Evolutionary conservation across 2,329 filamentous ascomycete species (phyloP).

Genomic region (Amylocarpus encephaloides): DNA sequence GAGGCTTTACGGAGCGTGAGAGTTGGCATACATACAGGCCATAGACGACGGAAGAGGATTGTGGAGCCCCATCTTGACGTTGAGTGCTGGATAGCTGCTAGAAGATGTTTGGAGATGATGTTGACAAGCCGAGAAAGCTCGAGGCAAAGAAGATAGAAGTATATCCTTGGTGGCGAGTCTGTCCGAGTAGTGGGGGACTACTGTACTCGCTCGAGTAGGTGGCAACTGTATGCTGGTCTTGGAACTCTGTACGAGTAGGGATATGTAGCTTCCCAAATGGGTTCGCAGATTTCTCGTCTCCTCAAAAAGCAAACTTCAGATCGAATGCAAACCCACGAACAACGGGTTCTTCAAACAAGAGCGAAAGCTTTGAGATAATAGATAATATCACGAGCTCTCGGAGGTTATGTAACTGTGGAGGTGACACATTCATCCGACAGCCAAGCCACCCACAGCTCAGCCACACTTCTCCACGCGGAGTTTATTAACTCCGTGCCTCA

Average conservation of each 20-base stretch:
- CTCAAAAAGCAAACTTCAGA: too few relatives aligned
- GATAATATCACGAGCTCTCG: too few relatives aligned
- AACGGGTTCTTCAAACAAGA: too few relatives aligned
- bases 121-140: background rate
- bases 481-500: background rate
- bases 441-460: background rate
- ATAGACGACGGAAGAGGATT: constrained; percentile 62
- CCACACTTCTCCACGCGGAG: background rate
- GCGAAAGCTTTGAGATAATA: too few relatives aligned
- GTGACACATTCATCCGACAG: background rate
- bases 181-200: too few relatives aligned
- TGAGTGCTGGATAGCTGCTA: background rate
- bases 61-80: constrained; percentile 51
- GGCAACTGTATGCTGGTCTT: too few relatives aligned
- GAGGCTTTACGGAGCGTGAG: constrained; percentile 16
- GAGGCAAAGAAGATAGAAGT: background rate
- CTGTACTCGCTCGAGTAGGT: too few relatives aligned
- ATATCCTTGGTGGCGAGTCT: too few relatives aligned
- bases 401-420: background rate
- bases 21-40: constrained; percentile 50
- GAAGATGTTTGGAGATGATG: background rate
- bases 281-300: too few relatives aligned
- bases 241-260: too few relatives aligned
- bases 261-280: too few relatives aligned
- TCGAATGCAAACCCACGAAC: too few relatives aligned